Evolutionary conservation across 2,329 filamentous ascomycete species (phyloP).

Genomic region (Fonsecaea pedrosoi): DNA sequence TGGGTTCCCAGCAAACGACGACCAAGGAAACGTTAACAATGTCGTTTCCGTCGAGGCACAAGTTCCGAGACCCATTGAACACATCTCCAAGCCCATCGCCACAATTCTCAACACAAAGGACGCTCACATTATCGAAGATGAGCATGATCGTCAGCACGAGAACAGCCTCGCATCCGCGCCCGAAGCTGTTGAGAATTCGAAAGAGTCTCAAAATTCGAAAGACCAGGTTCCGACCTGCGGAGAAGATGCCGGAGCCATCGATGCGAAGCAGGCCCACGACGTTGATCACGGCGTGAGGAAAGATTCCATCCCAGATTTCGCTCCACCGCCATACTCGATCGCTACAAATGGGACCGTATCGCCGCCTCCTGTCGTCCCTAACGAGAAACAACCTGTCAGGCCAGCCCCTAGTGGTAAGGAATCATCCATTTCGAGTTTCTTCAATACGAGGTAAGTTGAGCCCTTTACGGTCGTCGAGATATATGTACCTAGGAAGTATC

Average conservation of each 20-base stretch:
- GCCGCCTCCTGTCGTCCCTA: neutral
- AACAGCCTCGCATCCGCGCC: neutral
- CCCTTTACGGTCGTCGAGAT: neutral
- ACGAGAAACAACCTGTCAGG: conserved; percentile 2
- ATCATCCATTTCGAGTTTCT: conserved; percentile 18
- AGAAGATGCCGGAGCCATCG: neutral
- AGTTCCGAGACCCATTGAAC: conserved; percentile 12
- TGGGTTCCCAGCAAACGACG: conserved; percentile 54
- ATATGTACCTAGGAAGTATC: too few relatives aligned
- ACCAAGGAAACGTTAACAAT: conserved; percentile 62
- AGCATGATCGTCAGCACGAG: conserved; percentile 1
- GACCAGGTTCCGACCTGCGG: neutral
- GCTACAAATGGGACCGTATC: neutral
- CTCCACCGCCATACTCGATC: conserved; percentile 33
- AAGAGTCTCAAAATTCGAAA: neutral
- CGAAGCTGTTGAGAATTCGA: neutral
- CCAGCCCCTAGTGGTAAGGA: conserved; percentile 3
- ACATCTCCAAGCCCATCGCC: neutral
- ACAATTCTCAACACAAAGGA: conserved; percentile 11
- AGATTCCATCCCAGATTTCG: conserved; percentile 31
- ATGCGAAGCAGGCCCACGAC: conserved; percentile 1
- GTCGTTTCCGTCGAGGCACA: conserved; percentile 40
- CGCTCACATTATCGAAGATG: conserved; percentile 9
- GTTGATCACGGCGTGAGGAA: conserved; percentile 21
- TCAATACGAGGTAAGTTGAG: conserved; percentile 22